Evolutionary conservation across 2,329 filamentous ascomycete species (phyloP), one percentile per base, ranked within the genome.

Genomic region (Leptographium wingfieldii): DNA sequence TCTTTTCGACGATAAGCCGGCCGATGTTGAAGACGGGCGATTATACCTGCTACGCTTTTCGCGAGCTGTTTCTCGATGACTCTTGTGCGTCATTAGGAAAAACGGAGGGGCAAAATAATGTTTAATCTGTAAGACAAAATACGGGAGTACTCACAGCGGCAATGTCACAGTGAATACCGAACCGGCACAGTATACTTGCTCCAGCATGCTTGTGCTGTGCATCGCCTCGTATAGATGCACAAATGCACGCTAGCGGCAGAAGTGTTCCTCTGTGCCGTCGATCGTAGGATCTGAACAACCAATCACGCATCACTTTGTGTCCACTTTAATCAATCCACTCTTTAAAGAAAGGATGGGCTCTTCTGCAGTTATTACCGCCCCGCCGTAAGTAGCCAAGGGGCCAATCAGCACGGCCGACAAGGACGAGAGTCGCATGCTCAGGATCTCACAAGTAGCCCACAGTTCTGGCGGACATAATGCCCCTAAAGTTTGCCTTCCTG

Each of bases 341-440:
- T 31, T 14, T n/a, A 46, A 51, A 19, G 25, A 51, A 51, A 51
- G 27, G 48, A 51, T 19, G 25, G 35, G 54, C 54, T 40, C 5
- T 10, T 12, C 55, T 55, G 35, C 14, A 51, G 55, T 29, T 51
- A 25, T 27, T 48, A 46, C 27, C 38, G 60, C 53, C 57, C 60
- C 58, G 53, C 60, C 55, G 55, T 55, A 58, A 29, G 10, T 16
- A 12, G n/a, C 3, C 7, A 35, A 35, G 61, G 35, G 60, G 64
- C 74, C 71, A 73, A 74, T 73, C 68, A 73, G 59, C 59, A 53
- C 27, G 33, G 64, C 5, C 62, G 66, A 66, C 54, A 46, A 38
- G 9, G 35, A 25, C 19, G 9, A 40, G 29, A 55, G 53, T 55
- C 53, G 53, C 53, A 55, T 55, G 53, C 53, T 55, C 33, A 33